phyloP scores from a whole-genome alignment of 495 filamentous ascomycete genomes.

The Lasiosphaeria miniovina region DNA sequence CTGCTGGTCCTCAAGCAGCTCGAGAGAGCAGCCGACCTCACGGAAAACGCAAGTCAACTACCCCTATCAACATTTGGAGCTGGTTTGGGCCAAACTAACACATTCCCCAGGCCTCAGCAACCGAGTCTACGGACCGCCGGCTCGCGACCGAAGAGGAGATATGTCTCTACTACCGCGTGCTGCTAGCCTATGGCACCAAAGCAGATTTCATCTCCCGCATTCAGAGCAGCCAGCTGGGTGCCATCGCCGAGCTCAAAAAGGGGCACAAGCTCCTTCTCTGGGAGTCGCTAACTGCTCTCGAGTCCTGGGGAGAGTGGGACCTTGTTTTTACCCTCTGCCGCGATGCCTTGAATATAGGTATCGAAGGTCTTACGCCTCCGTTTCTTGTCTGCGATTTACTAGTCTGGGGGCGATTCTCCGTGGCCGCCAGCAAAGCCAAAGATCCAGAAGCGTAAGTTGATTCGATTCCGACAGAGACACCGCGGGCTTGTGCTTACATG shows the following conservation, averaged over 20 bases:
- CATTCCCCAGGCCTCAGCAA: conserved; percentile 20
- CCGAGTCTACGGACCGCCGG: conserved; percentile 25
- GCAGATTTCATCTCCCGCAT: conserved; percentile 29
- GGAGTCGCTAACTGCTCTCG: conserved; percentile 25
- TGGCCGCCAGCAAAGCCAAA: conserved; percentile 29
- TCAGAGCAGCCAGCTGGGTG: conserved; percentile 28
- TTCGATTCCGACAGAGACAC: background rate
- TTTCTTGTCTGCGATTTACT: conserved; percentile 36
- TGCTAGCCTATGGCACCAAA: conserved; percentile 28
- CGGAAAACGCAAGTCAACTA: conserved; percentile 32
- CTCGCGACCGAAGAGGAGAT: conserved; percentile 36
- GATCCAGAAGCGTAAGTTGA: conserved; percentile 31
- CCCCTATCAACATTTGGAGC: background rate
- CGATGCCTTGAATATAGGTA: conserved; percentile 23
- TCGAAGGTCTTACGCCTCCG: conserved; percentile 22
- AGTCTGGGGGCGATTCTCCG: conserved; percentile 29
- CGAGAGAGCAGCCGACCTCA: conserved; percentile 41
- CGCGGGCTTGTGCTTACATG: background rate
- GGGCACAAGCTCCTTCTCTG: conserved; percentile 34
- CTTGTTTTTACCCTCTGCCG: conserved; percentile 32
- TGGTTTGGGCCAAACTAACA: conserved; percentile 5
- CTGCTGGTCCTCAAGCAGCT: conserved; percentile 40
- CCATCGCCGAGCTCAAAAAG: conserved; percentile 28
- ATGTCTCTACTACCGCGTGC: conserved; percentile 32
- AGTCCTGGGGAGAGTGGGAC: conserved; percentile 33